Base-by-base conservation (phyloP, 2,329 filamentous ascomycete genomes). In the Dryadomyces quercus-mongolicae region DNA sequence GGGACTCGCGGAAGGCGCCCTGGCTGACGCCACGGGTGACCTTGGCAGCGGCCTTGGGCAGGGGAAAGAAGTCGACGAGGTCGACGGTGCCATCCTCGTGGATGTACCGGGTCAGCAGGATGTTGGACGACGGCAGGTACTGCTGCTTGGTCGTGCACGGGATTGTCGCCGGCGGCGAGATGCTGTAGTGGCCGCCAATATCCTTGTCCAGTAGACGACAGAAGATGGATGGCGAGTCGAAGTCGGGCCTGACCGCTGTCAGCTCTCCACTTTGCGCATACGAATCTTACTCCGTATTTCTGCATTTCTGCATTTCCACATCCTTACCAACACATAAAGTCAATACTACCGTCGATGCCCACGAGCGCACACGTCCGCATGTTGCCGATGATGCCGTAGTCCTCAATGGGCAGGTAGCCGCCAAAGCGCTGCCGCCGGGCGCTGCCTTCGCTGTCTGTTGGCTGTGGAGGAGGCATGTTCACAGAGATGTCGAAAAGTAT, bases 361-460 rank as follows among this genome's bases (percentile, higher is more conserved):
- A 87, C 76, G n/a, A 88, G 71, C 15, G 85, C 85, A 70, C 84
- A 87, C 1, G 85, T 90, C 62, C 83, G 78, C 85, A 90, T 88
- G 63, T 89, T 88, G 22, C 86, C 86, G 61, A 90, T 87, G 67
- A 90, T 77, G 54, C 86, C 86, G 73, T 89, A 89, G 67, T 89
- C 80, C 64, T 89, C 85, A 59, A 88, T 86, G 49, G 77, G 77
- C 31, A 80, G 71, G 60, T 80, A 81, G 36, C 76, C 77, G 13
- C 67, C 69, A 22, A 59, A 53, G 2, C 60, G 59, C 45, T 51
- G 65, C 63, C 65, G 70, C 65, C 67, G 56, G 49, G 63, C 57
- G 57, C 60, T 52, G 31, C 54, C 49, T 16, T 46, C 2, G 34
- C 31, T 16, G 16, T 21, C 10, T 18, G 36, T 20, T 10, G 46